phyloP scores from a whole-genome alignment of 164 flowering plant genomes.

The Vitis rupestris region DNA sequence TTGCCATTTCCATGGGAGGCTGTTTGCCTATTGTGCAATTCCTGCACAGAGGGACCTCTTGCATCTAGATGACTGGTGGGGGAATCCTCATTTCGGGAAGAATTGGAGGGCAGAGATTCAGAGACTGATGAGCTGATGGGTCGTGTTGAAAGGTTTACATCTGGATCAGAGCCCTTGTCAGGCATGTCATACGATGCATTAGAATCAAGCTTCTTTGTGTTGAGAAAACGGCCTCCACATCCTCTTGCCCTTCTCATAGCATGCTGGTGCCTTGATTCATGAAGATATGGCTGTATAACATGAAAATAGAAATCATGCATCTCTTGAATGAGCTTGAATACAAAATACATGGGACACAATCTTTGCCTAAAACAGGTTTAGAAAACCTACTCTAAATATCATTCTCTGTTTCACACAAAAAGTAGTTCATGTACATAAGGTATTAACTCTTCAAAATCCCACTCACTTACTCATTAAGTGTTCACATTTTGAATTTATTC shows the following conservation, averaged over 20 bases:
- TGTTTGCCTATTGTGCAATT: not conserved
- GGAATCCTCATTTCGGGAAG: not conserved
- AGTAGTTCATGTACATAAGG: too few relatives aligned
- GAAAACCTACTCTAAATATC: too few relatives aligned
- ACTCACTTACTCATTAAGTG: too few relatives aligned
- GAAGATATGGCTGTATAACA: constrained; percentile 40
- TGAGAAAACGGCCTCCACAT: constrained; percentile 43
- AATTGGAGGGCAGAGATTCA: not conserved
- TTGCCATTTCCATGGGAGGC: not conserved
- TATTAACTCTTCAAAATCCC: too few relatives aligned
- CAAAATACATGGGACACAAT: not conserved
- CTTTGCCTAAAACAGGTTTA: too few relatives aligned
- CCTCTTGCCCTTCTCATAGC: constrained; percentile 47
- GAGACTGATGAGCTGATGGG: not conserved
- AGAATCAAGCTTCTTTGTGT: constrained; percentile 22
- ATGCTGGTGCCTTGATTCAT: constrained; percentile 43
- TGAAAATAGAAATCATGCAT: not conserved
- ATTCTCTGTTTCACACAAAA: too few relatives aligned
- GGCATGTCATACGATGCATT: not conserved
- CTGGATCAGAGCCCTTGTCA: not conserved
- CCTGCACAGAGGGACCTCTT: not conserved
- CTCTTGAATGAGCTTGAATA: not conserved
- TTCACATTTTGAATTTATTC: too few relatives aligned
- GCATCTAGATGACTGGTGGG: not conserved
- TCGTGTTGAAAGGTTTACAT: not conserved